phyloP scores from a whole-genome alignment of 768 basidiomycete genomes.

The Serendipita indica region DNA sequence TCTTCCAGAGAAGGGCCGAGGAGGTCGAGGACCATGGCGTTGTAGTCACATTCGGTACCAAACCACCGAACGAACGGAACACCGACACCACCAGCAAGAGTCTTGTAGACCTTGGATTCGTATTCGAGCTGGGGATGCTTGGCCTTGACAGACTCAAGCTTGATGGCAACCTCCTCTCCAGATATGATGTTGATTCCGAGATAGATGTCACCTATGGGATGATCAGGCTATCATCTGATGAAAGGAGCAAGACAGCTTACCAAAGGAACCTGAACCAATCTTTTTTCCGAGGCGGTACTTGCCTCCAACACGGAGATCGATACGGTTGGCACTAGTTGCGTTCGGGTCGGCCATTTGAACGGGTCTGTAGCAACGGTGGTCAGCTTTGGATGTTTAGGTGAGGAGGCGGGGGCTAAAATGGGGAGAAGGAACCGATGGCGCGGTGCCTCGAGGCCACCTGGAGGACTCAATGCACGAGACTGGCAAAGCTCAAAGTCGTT shows the following conservation, averaged over 20 bases:
- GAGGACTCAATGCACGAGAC: not conserved
- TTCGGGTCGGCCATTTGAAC: slow-evolving; percentile 49
- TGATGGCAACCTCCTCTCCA: slow-evolving; percentile 98
- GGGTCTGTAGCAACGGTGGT: slow-evolving; percentile 2
- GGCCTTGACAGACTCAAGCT: slow-evolving; percentile 98
- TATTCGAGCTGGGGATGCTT: slow-evolving; percentile 99
- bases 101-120: slow-evolving; percentile 69
- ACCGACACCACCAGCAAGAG: slow-evolving; percentile 96
- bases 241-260: slow-evolving; percentile 32
- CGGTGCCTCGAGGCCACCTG: slow-evolving; percentile 1
- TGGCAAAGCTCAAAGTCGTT: not conserved
- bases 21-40: slow-evolving; percentile 97
- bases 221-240: not conserved
- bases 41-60: slow-evolving; percentile 84
- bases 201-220: slow-evolving; percentile 77
- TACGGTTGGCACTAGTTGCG: slow-evolving; percentile 38
- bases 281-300: slow-evolving; percentile 98
- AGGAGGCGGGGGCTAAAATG: not conserved
- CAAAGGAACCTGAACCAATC: slow-evolving; percentile 97
- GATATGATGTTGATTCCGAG: slow-evolving; percentile 99
- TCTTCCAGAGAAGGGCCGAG: slow-evolving; percentile 78
- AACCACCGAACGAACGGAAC: slow-evolving; percentile 90
- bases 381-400: not conserved
- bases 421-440: slow-evolving; percentile 9
- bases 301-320: slow-evolving; percentile 80